Evolutionary conservation across 2,329 filamentous ascomycete species (phyloP), one percentile per base, ranked within the genome.

Genomic region (Colletotrichum costaricense): DNA sequence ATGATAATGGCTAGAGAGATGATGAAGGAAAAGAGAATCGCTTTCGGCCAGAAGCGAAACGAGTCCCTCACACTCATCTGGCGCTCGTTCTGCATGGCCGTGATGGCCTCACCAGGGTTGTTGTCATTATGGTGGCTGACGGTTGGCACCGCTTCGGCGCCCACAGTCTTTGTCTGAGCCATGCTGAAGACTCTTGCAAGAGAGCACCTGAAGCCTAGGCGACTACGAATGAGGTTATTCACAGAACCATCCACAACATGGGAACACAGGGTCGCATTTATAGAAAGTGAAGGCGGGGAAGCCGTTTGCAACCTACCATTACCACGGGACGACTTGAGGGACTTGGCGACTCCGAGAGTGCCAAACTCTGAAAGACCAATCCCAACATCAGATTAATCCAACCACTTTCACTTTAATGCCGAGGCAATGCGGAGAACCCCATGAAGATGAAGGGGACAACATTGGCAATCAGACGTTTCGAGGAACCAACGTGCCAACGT

Each of bases 1-100:
- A 80, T 79, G 71, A 80, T 76, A 49, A 79, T 78, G 14, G 77
- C 75, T 2, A 75, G 72, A 2, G 77, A 79, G 33, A 80, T 75
- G 30, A 78, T 55, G 54, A 79, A 74, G 4, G 69, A 75, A 67
- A 76, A 76, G 11, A 71, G 55, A 26, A 76, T 74, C 8, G 75
- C 75, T 49, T 75, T 76, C 57, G 74, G 75, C 75, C 75, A 76
- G 69, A 77, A 76, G 6, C 76, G 71, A 30, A 77, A 64, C 22
- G 75, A 75, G 57, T 77, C 75, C 22, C 74, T 58, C 46, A 77
- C 63, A 63, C 65, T 74, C 76, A 77, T 77, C 56, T 72, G 69
- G 35, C 75, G 75, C 75, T 78, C 75, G 52, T 68, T 75, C 52
- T 75, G 60, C 59, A 75, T 74, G 58, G 74, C 74, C 30, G 72